A percentile compares a stretch with the other conserved stretches of the same genome.
These are phyloP conservation scores for Phytophthora megakarya DNA, from an alignment of 352 stramenopile species.

Conservation along the genomic window DNA sequence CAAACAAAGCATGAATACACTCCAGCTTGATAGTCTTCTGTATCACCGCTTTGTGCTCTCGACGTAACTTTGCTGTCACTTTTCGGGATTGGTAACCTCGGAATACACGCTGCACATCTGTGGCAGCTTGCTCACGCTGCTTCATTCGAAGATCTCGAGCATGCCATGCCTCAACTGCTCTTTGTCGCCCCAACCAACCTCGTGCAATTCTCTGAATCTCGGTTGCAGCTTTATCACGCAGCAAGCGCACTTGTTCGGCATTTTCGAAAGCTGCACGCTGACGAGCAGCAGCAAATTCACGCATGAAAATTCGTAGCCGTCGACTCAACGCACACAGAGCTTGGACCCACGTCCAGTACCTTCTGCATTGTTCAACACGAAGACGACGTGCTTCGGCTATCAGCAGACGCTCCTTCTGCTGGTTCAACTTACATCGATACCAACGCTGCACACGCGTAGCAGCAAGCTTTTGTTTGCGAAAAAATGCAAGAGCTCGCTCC, in stretches of 20 bases:
- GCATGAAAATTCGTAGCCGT: conserved; percentile 38
- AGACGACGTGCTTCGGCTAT: conserved; percentile 32
- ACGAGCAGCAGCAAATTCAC: conserved; percentile 38
- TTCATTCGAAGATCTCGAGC: conserved; percentile 22
- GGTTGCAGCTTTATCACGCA: conserved; percentile 36
- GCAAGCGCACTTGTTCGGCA: conserved; percentile 40
- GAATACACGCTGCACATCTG: conserved; percentile 47
- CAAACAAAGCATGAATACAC: conserved; percentile 19
- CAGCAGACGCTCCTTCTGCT: conserved; percentile 30
- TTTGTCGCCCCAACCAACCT: conserved; percentile 45
- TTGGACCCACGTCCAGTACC: conserved; percentile 36
- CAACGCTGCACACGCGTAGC: conserved; percentile 57
- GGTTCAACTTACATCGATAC: conserved; percentile 40
- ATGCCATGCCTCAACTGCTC: conserved; percentile 25
- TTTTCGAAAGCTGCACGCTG: conserved; percentile 44
- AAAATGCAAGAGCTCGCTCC: conserved; percentile 47
- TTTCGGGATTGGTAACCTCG: conserved; percentile 39
- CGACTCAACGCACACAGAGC: conserved; percentile 39
- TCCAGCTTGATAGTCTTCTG: conserved; percentile 19
- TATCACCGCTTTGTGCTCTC: conserved; percentile 21
- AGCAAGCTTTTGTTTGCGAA: conserved; percentile 48
- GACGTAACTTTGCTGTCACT: conserved; percentile 15
- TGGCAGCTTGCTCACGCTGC: conserved; percentile 31
- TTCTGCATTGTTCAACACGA: conserved; percentile 31
- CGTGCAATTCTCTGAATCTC: conserved; percentile 48